These are phyloP conservation scores for Letharia lupina DNA, from an alignment of 495 filamentous ascomycete genomes.

Conservation along the genomic window DNA sequence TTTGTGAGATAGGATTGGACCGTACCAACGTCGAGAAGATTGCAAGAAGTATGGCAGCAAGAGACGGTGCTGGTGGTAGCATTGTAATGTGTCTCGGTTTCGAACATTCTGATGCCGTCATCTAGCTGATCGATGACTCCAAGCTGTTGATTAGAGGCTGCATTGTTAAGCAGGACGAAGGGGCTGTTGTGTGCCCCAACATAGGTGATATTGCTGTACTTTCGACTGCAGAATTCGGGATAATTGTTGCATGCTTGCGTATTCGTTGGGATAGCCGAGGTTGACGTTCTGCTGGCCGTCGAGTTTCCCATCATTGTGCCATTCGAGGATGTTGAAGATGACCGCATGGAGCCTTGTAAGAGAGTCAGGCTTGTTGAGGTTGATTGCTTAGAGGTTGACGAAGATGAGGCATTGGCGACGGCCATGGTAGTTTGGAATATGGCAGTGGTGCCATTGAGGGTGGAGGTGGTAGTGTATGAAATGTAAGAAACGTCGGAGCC, in stretches of 20 bases:
- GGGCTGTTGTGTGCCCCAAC: conserved; percentile 84
- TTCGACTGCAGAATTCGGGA: conserved; percentile 69
- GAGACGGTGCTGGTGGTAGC: conserved; percentile 47
- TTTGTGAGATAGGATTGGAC: conserved; percentile 62
- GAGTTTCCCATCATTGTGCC: conserved; percentile 36
- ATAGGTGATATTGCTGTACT: conserved; percentile 83
- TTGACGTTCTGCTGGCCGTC: conserved; percentile 38
- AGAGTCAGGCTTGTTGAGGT: conserved; percentile 34
- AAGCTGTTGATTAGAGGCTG: conserved; percentile 69
- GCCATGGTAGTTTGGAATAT: conserved; percentile 18
- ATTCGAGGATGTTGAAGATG: conserved; percentile 20
- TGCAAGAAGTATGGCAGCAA: conserved; percentile 70
- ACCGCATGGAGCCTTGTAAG: conserved; percentile 31
- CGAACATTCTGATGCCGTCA: conserved; percentile 82
- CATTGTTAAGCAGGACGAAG: conserved; percentile 59
- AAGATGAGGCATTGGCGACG: conserved; percentile 30
- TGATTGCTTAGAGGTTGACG: conserved; percentile 22
- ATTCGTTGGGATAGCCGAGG: conserved; percentile 43
- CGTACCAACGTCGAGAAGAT: conserved; percentile 69
- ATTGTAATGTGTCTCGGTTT: conserved; percentile 69
- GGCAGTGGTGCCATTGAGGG: conserved; percentile 14
- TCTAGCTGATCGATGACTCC: conserved; percentile 67
- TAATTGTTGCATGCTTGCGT: conserved; percentile 80
- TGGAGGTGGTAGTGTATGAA: conserved; percentile 21
- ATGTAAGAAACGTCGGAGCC: conserved; percentile 21